Evolutionary conservation across 371 early-diverging fungal genomes (phyloP), one percentile per base, ranked within the genome.

Genomic region (Mortierella sp.): DNA sequence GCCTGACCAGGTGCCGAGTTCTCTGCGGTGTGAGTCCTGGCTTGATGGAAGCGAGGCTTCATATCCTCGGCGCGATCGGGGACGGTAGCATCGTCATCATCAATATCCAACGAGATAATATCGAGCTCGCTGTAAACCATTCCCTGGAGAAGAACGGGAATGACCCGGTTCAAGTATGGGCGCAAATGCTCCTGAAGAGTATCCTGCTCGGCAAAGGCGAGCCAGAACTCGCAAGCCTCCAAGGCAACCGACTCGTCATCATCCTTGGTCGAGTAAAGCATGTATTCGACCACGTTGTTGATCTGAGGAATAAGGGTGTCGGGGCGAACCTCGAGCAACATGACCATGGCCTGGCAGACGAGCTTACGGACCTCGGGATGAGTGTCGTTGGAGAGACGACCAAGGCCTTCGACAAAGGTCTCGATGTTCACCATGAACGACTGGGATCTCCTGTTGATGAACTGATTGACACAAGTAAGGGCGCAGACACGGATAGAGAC

Each of bases 201-300:
- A 48, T 94, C 94, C 68, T 94, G 95, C 81, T 99, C 99, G 48
- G 95, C 95, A 85, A 97, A 93, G 44, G 94, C 93, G 30, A 97
- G 83, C 98, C 98, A 99, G 82, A 99, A 98, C 82, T 99, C 99
- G 83, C 96, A 95, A 11, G 98, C 97, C 82, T 98, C 98, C 64
- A 97, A 84, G 19, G 98, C 97, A 37, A 98, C 90, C 47, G 86
- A 82, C 26, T 90, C 84, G 57, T 97, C 96, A 30, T 92, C 91
- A 59, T 89, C 91, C 79, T 91, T 89, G 21, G 95, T 96, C 67
- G 92, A 93, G 77, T 88, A 90, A n/a, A 99, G 87, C 95, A 99
- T 97, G 83, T 96, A 99, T 64, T 93, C 88, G 52, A 95, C 92
- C 37, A 98, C 86, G 72, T 90, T 89, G 67, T 89, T 88, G 81